phyloP scores from a whole-genome alignment of 352 stramenopile species.

The Globisporangium spiculum region DNA sequence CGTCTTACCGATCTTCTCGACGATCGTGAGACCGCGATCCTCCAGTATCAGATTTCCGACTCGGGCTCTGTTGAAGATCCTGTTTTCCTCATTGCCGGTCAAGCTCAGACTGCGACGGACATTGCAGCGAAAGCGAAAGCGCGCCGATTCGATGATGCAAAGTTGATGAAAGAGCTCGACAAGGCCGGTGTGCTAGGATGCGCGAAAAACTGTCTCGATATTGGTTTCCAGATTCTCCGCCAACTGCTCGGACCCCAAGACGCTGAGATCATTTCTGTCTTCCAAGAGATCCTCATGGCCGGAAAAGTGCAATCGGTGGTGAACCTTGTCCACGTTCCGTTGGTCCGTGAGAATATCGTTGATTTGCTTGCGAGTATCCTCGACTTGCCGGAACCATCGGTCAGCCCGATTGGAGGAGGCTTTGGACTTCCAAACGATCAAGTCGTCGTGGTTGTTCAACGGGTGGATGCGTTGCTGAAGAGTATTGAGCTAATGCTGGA shows the following conservation, averaged over 20 bases:
- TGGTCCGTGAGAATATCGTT: constrained; percentile 81
- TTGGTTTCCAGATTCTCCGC: constrained; percentile 76
- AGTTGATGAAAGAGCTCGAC: constrained; percentile 67
- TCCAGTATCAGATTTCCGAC: constrained; percentile 89
- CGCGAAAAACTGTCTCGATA: constrained; percentile 76
- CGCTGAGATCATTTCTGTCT: constrained; percentile 53
- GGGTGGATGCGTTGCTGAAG: constrained; percentile 74
- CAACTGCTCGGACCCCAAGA: constrained; percentile 77
- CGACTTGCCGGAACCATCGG: constrained; percentile 73
- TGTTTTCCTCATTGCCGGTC: constrained; percentile 83
- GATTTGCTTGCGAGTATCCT: constrained; percentile 83
- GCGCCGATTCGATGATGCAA: constrained; percentile 52
- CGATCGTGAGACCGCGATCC: constrained; percentile 82
- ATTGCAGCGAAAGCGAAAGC: constrained; percentile 60
- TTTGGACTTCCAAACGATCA: constrained; percentile 75
- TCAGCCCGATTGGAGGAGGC: constrained; percentile 44
- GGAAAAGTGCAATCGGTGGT: constrained; percentile 50
- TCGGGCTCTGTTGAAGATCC: constrained; percentile 77
- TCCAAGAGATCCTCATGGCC: constrained; percentile 62
- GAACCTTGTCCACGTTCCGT: constrained; percentile 70
- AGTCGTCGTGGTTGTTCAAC: constrained; percentile 72
- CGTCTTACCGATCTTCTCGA: constrained; percentile 84
- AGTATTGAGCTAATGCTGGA: constrained; percentile 84
- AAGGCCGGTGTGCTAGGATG: constrained; percentile 73
- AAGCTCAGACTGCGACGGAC: constrained; percentile 68